Evolutionary conservation across 2,329 filamentous ascomycete species (phyloP), one percentile per base, ranked within the genome.

Genomic region (Hypocrella siamensis): DNA sequence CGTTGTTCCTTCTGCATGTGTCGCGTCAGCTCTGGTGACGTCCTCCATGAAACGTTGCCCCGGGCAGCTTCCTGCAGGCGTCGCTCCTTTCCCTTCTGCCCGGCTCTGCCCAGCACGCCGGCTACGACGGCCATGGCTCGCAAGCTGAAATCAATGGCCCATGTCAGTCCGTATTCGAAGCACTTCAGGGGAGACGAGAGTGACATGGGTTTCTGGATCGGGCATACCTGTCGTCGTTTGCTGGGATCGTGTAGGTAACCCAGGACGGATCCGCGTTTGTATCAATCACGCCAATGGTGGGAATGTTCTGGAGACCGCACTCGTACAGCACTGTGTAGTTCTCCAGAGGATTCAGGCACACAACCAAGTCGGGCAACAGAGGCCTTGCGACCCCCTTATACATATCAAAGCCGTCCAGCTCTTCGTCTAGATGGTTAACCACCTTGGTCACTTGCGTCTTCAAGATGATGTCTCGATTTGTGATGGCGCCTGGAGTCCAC

Each of bases 161-260:
- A n/a, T n/a, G 25, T 26, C 25, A 19, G 18, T 19, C 18, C 32
- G 30, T 10, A 29, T 17, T 17, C 9, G 11, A 30, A 19, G 7
- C 14, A 9, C 6, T 12, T 19, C 8, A 21, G 6, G 17, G 21
- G 5, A 17, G 22, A 10, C 14, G 6, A 11, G 7, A 25, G 26
- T 16, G 7, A 19, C 17, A 31, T 19, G 3, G 4, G 17, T 4
- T 6, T 12, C 5, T 14, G 17, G n/a, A n/a, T n/a, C 8, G 24
- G 28, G 52, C 65, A 48, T 53, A 83, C 79, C 78, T 85, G 65
- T 98, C 90, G 50, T 98, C 90, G 53, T 98, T 98, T 31, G 84
- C 84, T 2, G 90, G 90, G 43, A 98, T 94, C 11, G 82, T 81
- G 51, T 98, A 98, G 4, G 90, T 96, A 31, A 96, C 85, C 73